These are phyloP conservation scores for Trichoderma koningiopsis DNA, from an alignment of 2,329 filamentous ascomycete genomes.

Conservation along the genomic window DNA sequence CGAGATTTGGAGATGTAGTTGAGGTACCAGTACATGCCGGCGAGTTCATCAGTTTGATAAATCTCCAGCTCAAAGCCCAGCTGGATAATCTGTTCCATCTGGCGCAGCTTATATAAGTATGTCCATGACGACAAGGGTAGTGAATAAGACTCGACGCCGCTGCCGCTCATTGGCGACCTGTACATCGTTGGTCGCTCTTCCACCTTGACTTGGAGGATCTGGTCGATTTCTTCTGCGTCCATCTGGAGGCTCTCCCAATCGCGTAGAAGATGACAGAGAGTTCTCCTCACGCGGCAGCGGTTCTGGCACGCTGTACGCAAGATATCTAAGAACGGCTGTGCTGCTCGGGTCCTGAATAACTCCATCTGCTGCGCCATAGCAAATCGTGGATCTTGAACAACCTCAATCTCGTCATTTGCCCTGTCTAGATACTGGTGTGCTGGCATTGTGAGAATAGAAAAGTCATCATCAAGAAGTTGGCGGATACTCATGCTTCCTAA, in stretches of 20 bases:
- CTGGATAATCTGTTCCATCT: constrained; percentile 85
- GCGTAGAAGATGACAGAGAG: constrained; percentile 78
- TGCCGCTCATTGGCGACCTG: constrained; percentile 38
- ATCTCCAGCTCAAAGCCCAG: constrained; percentile 93
- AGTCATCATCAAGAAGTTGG: constrained; percentile 77
- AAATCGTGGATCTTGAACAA: constrained; percentile 71
- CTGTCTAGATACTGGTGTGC: constrained; percentile 70
- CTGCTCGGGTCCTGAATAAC: constrained; percentile 60
- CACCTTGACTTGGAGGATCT: constrained; percentile 62
- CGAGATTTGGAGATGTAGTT: constrained; percentile 71
- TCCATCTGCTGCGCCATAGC: constrained; percentile 76
- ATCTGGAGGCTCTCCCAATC: constrained; percentile 84
- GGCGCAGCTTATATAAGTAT: constrained; percentile 84
- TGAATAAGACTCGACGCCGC: constrained; percentile 59
- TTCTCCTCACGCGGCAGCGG: constrained; percentile 82
- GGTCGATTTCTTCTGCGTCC: constrained; percentile 78
- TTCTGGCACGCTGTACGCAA: constrained; percentile 88
- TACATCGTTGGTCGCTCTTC: constrained; percentile 62
- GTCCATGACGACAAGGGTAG: constrained; percentile 85
- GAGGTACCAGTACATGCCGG: constrained; percentile 90
- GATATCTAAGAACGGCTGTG: constrained; percentile 77
- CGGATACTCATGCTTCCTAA: constrained; percentile 69
- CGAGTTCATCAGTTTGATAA: constrained; percentile 82
- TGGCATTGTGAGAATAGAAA: constrained; percentile 76
- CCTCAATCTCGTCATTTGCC: constrained; percentile 74